Base-by-base conservation (phyloP, 139 green algal species). In the Ettlia oleoabundans region DNA sequence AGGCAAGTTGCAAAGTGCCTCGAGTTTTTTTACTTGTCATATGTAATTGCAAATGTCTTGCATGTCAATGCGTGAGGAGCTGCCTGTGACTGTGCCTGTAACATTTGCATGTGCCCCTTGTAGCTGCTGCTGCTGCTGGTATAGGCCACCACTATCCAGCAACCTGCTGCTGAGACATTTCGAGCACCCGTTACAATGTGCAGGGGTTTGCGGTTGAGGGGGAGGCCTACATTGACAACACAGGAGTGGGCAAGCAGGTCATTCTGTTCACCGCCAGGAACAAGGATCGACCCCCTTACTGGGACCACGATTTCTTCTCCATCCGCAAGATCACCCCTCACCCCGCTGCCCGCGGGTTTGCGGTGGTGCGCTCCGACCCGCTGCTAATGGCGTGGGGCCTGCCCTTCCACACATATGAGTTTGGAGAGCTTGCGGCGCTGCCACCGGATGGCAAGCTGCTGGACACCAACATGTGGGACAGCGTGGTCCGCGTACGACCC, bases 181-280 rank as follows among this genome's bases (percentile, higher is more conserved):
- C 64, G 32, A 47, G n/a, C 6, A 5, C 2, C 7, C 33, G 5
- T n/a, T 9, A 2, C 65, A 19, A 37, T 37, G 52, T 35, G 66
- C 66, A 74, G 24, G 66, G 66, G 21, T 40, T 74, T 7, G 52
- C 35, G 2, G 22, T 74, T 4, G 35, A 52, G 66, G 66, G 66
- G 0, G 33, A 52, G 19, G 32, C n/a, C 21, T 74, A 33, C 19
- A 37, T 74, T 35, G 66, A 74, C 66, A 74, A 35, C 38, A n/a
- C 38, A 15, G 66, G 66, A 7, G 37, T 55, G 35, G 38, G 33
- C 66, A 74, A 74, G 66, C 66, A 74, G 66, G 66, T 74, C 21
- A 33, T 53, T 26, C 35, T 74, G 37, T 74, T n/a, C 21, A 51
- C 37, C 10, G 66, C 66, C 0, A 18, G 21, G 3, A 74, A 33